Evolutionary conservation across 2,329 filamentous ascomycete species (phyloP).

Genomic region (Fusarium annulatum): DNA sequence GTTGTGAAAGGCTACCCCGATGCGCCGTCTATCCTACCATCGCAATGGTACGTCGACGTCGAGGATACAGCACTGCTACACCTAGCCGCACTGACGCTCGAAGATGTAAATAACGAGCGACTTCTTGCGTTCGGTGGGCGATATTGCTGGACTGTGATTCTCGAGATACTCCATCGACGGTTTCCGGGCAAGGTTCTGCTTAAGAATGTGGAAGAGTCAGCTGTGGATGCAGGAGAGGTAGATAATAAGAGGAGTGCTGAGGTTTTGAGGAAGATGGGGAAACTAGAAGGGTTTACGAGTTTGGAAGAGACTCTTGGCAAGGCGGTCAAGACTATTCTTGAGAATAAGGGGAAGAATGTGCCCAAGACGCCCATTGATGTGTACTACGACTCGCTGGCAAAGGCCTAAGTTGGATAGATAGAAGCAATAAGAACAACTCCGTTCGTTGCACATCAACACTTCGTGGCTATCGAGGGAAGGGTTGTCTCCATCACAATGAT

Average conservation of each 20-base stretch:
- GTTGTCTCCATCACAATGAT: too few relatives aligned
- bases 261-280: neutral
- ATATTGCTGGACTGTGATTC: neutral
- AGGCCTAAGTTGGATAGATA: neutral
- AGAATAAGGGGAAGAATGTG: neutral
- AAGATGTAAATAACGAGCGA: neutral
- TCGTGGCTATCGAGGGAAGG: too few relatives aligned
- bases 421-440: too few relatives aligned
- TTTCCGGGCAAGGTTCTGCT: neutral
- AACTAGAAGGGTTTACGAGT: rapidly evolving
- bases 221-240: neutral
- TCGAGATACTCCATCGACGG: neutral
- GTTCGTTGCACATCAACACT: too few relatives aligned
- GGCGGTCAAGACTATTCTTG: rapidly evolving
- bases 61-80: neutral
- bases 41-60: neutral
- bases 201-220: rapidly evolving
- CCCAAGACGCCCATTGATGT: neutral
- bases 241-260: neutral
- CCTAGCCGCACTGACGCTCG: neutral
- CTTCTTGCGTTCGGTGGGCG: neutral
- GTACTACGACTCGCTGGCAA: neutral
- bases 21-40: neutral
- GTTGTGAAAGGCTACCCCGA: neutral
- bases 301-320: neutral